Percentiles rank a stretch among this genome's conserved stretches.
These are phyloP conservation scores for Backusella tarrabulga DNA, from an alignment of 192 early-diverging fungal species.

Conservation along the genomic window DNA sequence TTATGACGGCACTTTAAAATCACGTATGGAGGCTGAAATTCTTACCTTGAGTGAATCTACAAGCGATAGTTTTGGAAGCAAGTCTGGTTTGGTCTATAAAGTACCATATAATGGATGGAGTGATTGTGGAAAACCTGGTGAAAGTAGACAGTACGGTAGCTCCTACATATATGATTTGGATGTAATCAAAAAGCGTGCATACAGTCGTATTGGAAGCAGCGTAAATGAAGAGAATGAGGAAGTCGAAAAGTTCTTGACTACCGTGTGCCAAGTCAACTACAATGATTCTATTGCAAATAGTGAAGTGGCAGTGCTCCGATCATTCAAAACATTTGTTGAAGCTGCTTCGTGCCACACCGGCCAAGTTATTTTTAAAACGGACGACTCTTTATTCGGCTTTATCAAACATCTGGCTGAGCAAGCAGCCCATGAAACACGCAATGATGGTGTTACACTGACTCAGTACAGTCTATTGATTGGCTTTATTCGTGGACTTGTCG, in stretches of 20 bases:
- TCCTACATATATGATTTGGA: constrained; percentile 35
- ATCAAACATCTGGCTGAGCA: background rate
- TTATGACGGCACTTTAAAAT: background rate
- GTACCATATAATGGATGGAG: constrained; percentile 7
- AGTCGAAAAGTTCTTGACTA: constrained; percentile 3
- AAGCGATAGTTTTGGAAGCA: background rate
- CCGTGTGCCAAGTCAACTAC: constrained; percentile 21
- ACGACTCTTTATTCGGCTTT: background rate
- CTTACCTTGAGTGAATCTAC: background rate
- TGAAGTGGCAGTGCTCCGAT: constrained; percentile 29
- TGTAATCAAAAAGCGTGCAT: constrained; percentile 13
- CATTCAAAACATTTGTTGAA: constrained; percentile 36
- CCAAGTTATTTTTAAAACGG: constrained; percentile 21
- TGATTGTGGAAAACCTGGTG: constrained; percentile 23
- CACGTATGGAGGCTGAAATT: background rate
- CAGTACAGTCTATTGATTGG: constrained; percentile 1
- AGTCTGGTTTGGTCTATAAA: background rate
- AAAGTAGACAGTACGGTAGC: constrained; percentile 34
- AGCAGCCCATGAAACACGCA: background rate
- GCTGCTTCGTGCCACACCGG: constrained; percentile 15
- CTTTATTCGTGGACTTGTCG: constrained; percentile 20
- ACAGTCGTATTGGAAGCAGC: background rate
- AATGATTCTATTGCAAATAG: constrained; percentile 30
- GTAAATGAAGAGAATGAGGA: background rate
- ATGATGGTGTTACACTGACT: constrained; percentile 1